Evolutionary conservation across 345 rosid species (phyloP).

Genomic region (Citrus cavaleriei): DNA sequence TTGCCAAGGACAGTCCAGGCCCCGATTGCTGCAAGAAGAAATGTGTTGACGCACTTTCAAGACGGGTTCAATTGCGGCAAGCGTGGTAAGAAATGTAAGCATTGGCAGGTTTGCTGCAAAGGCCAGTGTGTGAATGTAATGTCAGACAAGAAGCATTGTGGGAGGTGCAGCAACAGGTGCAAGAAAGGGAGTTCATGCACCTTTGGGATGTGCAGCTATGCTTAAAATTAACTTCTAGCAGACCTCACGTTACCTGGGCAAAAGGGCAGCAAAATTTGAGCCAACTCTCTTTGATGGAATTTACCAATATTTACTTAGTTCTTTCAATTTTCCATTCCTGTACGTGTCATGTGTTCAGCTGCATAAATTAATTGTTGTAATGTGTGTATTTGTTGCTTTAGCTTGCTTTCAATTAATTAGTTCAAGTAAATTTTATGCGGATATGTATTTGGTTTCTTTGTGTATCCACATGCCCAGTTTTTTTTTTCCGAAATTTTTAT

Average conservation of each 20-base stretch:
- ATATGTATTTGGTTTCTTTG: too few relatives aligned
- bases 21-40: conserved; percentile 34
- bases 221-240: conserved; percentile 15
- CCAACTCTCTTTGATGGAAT: neutral
- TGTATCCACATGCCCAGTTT: too few relatives aligned
- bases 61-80: conserved; percentile 24
- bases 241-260: too few relatives aligned
- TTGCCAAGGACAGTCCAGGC: conserved; percentile 20
- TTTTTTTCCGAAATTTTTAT: too few relatives aligned
- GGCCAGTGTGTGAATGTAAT: conserved; percentile 26
- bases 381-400: neutral
- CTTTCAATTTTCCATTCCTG: neutral
- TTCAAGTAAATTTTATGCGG: neutral
- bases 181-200: conserved; percentile 43
- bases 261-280: too few relatives aligned
- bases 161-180: conserved; percentile 59
- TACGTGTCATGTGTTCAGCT: neutral
- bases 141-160: conserved; percentile 49
- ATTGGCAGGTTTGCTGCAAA: conserved; percentile 21
- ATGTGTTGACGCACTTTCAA: conserved; percentile 22
- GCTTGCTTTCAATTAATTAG: neutral
- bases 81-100: conserved; percentile 27
- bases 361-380: neutral
- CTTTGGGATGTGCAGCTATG: conserved; percentile 62
- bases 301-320: neutral